These are phyloP conservation scores for Rhynchospora pubera DNA, from an alignment of 176 grass and related monocot species.

Conservation along the genomic window DNA sequence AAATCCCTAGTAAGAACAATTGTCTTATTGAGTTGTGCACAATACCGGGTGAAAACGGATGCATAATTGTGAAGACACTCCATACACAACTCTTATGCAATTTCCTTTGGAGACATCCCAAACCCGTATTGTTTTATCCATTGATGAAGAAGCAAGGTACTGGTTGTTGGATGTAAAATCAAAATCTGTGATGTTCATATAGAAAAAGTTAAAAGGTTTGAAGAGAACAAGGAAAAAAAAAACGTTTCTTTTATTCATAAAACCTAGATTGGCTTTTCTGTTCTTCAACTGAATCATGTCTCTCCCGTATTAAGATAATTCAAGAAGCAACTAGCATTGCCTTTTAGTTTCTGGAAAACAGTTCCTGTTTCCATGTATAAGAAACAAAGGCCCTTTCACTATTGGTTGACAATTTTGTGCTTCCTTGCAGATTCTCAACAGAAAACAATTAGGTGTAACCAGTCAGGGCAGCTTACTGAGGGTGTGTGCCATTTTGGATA, in stretches of 20 bases:
- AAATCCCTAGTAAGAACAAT: neutral
- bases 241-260: neutral
- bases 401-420: neutral
- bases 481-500: neutral
- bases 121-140: slow-evolving; percentile 94
- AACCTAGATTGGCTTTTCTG: neutral
- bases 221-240: slow-evolving; percentile 5
- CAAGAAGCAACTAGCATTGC: neutral
- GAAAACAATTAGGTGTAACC: neutral
- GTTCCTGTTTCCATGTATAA: neutral
- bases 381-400: neutral
- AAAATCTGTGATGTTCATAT: slow-evolving; percentile 94
- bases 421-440: neutral
- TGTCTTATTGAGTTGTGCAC: slow-evolving; percentile 11
- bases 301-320: neutral
- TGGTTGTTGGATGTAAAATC: slow-evolving; percentile 99
- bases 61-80: slow-evolving; percentile 91
- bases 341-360: neutral
- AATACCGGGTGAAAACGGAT: slow-evolving; percentile 91
- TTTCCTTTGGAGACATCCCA: slow-evolving; percentile 92
- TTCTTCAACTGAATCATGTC: neutral
- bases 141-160: slow-evolving; percentile 95
- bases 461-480: neutral
- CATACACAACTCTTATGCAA: slow-evolving; percentile 91
- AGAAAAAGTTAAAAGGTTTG: slow-evolving; percentile 11